Evolutionary conservation across 345 rosid species (phyloP).

Genomic region (Barbarea vulgaris): DNA sequence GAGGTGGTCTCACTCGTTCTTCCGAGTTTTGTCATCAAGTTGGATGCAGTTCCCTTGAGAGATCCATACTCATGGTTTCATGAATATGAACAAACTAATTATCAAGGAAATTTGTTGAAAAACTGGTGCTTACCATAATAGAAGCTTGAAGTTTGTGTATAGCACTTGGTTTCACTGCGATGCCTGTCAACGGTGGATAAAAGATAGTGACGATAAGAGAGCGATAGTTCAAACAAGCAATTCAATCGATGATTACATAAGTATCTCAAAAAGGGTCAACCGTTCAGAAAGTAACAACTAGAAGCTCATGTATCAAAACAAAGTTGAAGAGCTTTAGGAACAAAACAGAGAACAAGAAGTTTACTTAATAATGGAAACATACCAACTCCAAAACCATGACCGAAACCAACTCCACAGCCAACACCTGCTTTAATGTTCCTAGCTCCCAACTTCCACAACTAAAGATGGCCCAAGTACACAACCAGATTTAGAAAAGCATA

Average conservation of each 20-base stretch:
- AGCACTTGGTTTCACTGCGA: conserved; percentile 85
- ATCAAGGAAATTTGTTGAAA: background rate
- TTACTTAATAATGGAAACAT: background rate
- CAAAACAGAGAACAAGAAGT: background rate
- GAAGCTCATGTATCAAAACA: background rate
- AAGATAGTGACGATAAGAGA: background rate
- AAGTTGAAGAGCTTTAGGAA: background rate
- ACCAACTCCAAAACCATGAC: conserved; percentile 49
- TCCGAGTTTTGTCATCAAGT: conserved; percentile 73
- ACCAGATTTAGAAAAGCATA: conserved; percentile 23
- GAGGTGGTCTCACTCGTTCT: conserved; percentile 41
- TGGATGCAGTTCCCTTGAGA: conserved; percentile 55
- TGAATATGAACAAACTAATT: conserved; percentile 19
- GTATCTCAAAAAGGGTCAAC: conserved; percentile 6
- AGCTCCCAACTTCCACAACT: conserved; percentile 44
- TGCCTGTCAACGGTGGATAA: conserved; percentile 50
- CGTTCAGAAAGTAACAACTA: background rate
- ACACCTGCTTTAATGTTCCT: conserved; percentile 39
- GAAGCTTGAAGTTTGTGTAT: conserved; percentile 67
- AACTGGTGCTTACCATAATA: conserved; percentile 49
- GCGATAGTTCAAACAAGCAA: background rate
- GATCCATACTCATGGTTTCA: conserved; percentile 37
- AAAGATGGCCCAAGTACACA: conserved; percentile 15
- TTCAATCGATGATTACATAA: conserved; percentile 1
- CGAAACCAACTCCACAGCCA: conserved; percentile 46